Evolutionary conservation across 805 yeast genomes (phyloP).

Genomic region (Maudiozyma pseudohumilis): DNA sequence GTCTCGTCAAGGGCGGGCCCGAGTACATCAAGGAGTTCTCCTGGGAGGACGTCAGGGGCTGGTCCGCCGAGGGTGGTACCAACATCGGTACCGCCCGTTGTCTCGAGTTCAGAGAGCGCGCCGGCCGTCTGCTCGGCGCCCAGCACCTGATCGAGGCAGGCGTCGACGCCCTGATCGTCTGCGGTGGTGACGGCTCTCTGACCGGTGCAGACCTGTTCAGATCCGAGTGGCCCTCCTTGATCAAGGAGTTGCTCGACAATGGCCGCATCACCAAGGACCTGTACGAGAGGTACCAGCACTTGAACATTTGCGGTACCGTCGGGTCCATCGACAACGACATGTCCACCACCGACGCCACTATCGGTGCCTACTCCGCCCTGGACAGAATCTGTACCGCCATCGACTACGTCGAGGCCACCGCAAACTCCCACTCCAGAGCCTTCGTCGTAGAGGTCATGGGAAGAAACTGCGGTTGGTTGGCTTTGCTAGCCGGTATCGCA

Average conservation of each 20-base stretch:
- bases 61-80: conserved; percentile 65
- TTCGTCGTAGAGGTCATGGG: conserved; percentile 86
- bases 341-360: conserved; percentile 77
- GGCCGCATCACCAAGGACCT: conserved; percentile 39
- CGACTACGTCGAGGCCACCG: conserved; percentile 79
- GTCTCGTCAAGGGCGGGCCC: conserved; percentile 56
- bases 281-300: conserved; percentile 39
- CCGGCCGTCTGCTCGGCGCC: conserved; percentile 56
- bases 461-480: conserved; percentile 84
- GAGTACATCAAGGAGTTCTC: conserved; percentile 45
- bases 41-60: conserved; percentile 69
- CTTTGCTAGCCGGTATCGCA: conserved; percentile 69
- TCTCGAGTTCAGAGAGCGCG: conserved; percentile 53
- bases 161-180: conserved; percentile 67
- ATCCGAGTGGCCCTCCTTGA: conserved; percentile 65
- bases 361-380: conserved; percentile 71
- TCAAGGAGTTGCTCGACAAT: conserved; percentile 44
- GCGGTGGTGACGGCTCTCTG: conserved; percentile 79
- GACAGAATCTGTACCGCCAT: conserved; percentile 63
- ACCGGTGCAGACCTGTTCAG: conserved; percentile 77
- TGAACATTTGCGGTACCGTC: conserved; percentile 65
- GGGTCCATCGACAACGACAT: conserved; percentile 82
- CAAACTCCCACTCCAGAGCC: conserved; percentile 73
- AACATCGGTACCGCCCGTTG: conserved; percentile 73
- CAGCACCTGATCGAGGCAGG: conserved; percentile 59